phyloP scores from a whole-genome alignment of 1,284 basidiomycete species.

The Ganoderma lingzhi region DNA sequence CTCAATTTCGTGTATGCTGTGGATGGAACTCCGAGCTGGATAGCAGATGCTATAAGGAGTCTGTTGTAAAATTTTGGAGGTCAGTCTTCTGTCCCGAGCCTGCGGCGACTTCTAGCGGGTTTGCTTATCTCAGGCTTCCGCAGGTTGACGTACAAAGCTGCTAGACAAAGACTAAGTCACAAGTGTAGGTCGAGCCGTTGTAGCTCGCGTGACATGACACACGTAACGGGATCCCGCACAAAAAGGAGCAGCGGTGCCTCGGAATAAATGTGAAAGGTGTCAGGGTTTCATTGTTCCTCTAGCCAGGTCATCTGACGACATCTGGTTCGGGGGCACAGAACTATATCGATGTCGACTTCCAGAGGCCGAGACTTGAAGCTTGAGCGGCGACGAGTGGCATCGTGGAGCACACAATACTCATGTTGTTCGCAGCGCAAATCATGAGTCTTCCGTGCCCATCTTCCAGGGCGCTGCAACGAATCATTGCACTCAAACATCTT shows the following conservation, averaged over 20 bases:
- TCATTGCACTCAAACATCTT: constrained; percentile 19
- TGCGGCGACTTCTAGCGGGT: neutral
- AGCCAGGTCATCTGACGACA: neutral
- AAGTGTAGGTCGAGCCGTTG: neutral
- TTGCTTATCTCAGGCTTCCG: constrained; percentile 14
- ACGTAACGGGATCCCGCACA: neutral
- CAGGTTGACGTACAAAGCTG: constrained; percentile 13
- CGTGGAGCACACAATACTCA: constrained; percentile 9
- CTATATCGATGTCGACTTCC: neutral
- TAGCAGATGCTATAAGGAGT: constrained; percentile 5
- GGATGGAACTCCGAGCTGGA: constrained; percentile 8
- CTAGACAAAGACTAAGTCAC: neutral
- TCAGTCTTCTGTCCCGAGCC: constrained; percentile 11
- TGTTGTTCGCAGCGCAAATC: constrained; percentile 28
- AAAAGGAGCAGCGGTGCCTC: neutral
- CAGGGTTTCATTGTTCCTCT: neutral
- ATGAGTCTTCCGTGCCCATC: constrained; percentile 22
- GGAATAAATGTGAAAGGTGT: neutral
- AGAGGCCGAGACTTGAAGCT: neutral
- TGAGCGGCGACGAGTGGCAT: neutral
- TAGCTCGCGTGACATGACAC: constrained; percentile 17
- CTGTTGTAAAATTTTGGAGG: constrained; percentile 14
- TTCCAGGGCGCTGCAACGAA: constrained; percentile 3
- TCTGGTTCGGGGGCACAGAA: neutral
- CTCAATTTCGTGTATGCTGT: constrained; percentile 7